Evolutionary conservation across 1,284 basidiomycete species (phyloP), one percentile per base, ranked within the genome.

Genomic region (Polyporus tsugae): DNA sequence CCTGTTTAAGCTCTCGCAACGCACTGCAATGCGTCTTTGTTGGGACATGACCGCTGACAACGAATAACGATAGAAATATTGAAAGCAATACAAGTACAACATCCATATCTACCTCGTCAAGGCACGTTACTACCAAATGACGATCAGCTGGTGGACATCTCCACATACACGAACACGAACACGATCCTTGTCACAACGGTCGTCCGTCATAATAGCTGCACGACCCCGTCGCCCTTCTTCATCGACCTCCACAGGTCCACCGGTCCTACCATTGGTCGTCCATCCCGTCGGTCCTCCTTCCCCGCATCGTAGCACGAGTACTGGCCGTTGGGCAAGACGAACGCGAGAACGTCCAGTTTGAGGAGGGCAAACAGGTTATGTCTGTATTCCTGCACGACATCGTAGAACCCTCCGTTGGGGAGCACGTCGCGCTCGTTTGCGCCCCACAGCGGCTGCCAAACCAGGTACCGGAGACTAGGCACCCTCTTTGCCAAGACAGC

Each of bases 291-390:
- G 6, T 58, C 11, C 35, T 38, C 35, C n/a, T 36, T 38, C 36
- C 55, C 55, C n/a, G 35, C n/a, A 9, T 58, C 55, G 35, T 35
- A 19, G 55, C 55, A 58, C 19, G 36, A 38, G 35, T 58, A 58
- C 19, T 4, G 19, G 19, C 33, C 36, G 55, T 38, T n/a, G 10
- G 55, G n/a, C n/a, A 58, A 22, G 19, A 10, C 35, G 10, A 58
- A 58, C 33, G 55, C 36, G 17, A 58, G n/a, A 22, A 58, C n/a
- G 19, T 22, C 35, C 55, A 58, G 35, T 13, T 38, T 36, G 55
- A 58, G 33, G 55, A 58, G 33, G 9, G 17, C 55, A 19, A 58
- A 38, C 15, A 58, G 19, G 55, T 38, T 58, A 9, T 17, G 10
- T 11, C 35, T 19, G n/a, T 58, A 58, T 10, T 9, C 10, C 17